Evolutionary conservation across 2,329 filamentous ascomycete species (phyloP), one percentile per base, ranked within the genome.

Genomic region (Emmonsiellopsis sp.): DNA sequence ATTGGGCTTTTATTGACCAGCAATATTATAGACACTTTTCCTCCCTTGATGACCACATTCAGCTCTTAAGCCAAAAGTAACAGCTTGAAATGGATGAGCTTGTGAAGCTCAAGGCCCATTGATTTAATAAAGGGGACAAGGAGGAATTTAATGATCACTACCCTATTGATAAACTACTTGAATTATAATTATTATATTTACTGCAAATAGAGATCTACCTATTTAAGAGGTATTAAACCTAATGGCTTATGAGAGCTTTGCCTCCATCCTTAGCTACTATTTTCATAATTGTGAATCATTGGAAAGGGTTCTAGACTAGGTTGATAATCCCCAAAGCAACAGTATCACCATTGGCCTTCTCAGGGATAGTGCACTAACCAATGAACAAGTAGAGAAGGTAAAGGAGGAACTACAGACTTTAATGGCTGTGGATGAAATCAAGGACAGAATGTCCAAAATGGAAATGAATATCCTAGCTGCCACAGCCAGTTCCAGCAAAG

Each of bases 1-100:
- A 57, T 43, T 58, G 58, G 58, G 51, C 41, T 10, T 56, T 56
- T 44, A 11, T 55, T 16, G 10, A 56, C 40, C 4, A 42, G 34
- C 52, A 34, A 34, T 50, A 57, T 48, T 58, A 51, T 52, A 50
- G 56, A 7, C 16, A 20, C 8, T 35, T 53, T 34, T 7, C 26
- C 9, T 54, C 46, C 2, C 10, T 56, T 38, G 50, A 53, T 7
- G 54, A 55, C 34, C 45, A 44, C 13, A 8, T 54, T 3, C 13
- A 40, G 2, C 43, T 54, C 30, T 20, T 46, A 4, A 30, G 7
- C 43, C 7, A 30, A 16, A 20, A 46, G 16, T n/a, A 46, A 16
- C 43, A 46, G 30, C 7, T 5, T n/a, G 43, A 32, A 6, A 7
- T 46, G n/a, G 20, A 7, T n/a, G 43, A 10, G 5, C 26, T 49